These are phyloP conservation scores for Argentina anserina DNA, from an alignment of 306 rosid species.

Conservation along the genomic window DNA sequence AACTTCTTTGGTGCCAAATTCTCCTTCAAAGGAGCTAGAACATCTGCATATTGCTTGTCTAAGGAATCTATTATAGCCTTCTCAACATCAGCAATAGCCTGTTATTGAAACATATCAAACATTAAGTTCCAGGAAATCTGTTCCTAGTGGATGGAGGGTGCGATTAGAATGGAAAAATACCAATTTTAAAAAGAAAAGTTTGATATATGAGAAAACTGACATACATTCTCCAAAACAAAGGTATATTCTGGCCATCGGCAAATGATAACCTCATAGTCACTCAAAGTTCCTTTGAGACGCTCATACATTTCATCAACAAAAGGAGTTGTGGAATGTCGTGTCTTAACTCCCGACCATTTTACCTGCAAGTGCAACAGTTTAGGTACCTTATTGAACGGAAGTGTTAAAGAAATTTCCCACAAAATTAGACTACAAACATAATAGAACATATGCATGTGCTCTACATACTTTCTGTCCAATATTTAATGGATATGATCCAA, in stretches of 20 bases:
- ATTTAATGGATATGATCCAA: not conserved
- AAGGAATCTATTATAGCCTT: constrained; percentile 85
- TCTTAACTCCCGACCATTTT: constrained; percentile 96
- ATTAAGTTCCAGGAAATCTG: not conserved
- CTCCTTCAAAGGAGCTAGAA: constrained; percentile 83
- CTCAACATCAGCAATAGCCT: constrained; percentile 92
- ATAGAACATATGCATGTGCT: not conserved
- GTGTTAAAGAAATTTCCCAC: not conserved
- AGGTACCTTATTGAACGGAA: constrained; percentile 18
- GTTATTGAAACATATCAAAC: constrained; percentile 14
- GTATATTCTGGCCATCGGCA: constrained; percentile 98
- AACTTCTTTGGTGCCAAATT: constrained; percentile 83
- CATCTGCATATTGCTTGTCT: constrained; percentile 94
- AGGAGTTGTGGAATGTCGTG: constrained; percentile 94
- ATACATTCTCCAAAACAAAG: constrained; percentile 72
- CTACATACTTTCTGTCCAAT: not conserved
- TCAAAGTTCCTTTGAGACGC: constrained; percentile 78
- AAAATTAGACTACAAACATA: not conserved
- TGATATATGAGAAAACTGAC: constrained; percentile 24
- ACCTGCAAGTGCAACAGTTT: constrained; percentile 61
- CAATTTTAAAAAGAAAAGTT: not conserved
- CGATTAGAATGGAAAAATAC: not conserved
- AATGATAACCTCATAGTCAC: constrained; percentile 83
- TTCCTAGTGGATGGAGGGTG: not conserved
- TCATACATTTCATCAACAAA: constrained; percentile 97